phyloP scores from a whole-genome alignment of 495 filamentous ascomycete species.

The Glonium stellatum region DNA sequence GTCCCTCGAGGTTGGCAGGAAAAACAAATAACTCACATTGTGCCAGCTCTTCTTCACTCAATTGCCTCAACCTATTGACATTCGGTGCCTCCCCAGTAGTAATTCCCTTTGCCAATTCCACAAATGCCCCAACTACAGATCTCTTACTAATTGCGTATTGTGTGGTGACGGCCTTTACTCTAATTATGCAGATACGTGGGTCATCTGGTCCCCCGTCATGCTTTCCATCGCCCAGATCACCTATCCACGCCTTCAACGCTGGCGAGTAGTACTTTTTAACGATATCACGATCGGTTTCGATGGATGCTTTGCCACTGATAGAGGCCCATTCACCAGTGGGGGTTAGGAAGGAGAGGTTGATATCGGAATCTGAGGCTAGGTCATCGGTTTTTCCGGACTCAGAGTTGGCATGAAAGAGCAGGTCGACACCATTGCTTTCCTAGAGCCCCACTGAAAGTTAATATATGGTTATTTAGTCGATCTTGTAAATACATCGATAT shows the following conservation, averaged over 20 bases:
- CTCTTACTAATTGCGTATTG: slow-evolving; percentile 53
- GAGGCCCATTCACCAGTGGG: slow-evolving; percentile 71
- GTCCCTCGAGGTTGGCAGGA: neutral
- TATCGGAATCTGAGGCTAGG: slow-evolving; percentile 62
- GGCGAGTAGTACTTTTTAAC: slow-evolving; percentile 75
- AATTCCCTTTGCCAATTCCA: slow-evolving; percentile 69
- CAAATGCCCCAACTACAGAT: slow-evolving; percentile 50
- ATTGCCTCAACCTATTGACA: slow-evolving; percentile 73
- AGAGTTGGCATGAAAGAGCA: slow-evolving; percentile 91
- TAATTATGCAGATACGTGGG: slow-evolving; percentile 69
- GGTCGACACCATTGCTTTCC: slow-evolving; percentile 74
- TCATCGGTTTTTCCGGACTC: slow-evolving; percentile 89
- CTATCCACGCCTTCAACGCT: slow-evolving; percentile 76
- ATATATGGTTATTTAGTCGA: too few relatives aligned
- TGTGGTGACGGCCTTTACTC: slow-evolving; percentile 54
- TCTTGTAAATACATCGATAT: too few relatives aligned
- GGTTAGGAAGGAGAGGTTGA: slow-evolving; percentile 84
- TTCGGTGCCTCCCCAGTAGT: slow-evolving; percentile 63
- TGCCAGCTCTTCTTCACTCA: slow-evolving; percentile 60
- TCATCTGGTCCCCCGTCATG: slow-evolving; percentile 79
- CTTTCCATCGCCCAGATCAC: slow-evolving; percentile 79
- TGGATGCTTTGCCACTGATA: slow-evolving; percentile 60
- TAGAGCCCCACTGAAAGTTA: slow-evolving; percentile 27
- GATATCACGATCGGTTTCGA: slow-evolving; percentile 59
- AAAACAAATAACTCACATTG: slow-evolving; percentile 22